Conservation (phyloP, 352 stramenopile genomes). For the Plasmopara halstedii region DNA sequence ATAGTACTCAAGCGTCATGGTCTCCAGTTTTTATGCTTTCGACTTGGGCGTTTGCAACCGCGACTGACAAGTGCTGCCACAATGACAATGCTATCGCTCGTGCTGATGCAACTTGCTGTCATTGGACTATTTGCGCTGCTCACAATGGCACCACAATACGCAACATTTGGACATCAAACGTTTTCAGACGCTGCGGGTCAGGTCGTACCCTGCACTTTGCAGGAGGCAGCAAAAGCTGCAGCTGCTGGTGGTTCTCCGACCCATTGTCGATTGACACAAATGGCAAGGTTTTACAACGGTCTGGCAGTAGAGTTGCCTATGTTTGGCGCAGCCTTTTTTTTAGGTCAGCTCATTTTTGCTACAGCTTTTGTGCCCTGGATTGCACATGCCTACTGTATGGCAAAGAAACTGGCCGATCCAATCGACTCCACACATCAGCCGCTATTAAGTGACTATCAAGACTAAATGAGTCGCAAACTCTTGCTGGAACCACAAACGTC, state of each 20-base stretch:
- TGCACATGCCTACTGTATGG: constrained; percentile 63
- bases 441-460: constrained; percentile 53
- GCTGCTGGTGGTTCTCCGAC: constrained; percentile 13
- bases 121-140: constrained; percentile 75
- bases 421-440: constrained; percentile 63
- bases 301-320: constrained; percentile 63
- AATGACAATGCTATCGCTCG: constrained; percentile 68
- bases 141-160: constrained; percentile 77
- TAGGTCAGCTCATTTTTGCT: constrained; percentile 66
- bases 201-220: constrained; percentile 55
- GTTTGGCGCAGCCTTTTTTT: constrained; percentile 67
- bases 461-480: neutral
- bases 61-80: constrained; percentile 66
- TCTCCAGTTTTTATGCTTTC: constrained; percentile 73
- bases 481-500: too few relatives aligned
- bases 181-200: constrained; percentile 40
- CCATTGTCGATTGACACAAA: constrained; percentile 71
- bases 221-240: constrained; percentile 47
- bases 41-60: constrained; percentile 59
- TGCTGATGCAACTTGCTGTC: constrained; percentile 77
- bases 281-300: constrained; percentile 75
- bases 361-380: constrained; percentile 73
- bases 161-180: constrained; percentile 76
- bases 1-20: constrained; percentile 68
- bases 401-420: constrained; percentile 47